A percentile compares a stretch with the other conserved stretches of the same genome.
Evolutionary conservation across 305 asterid genomes (phyloP).

Genomic region (Striga hermonthica): DNA sequence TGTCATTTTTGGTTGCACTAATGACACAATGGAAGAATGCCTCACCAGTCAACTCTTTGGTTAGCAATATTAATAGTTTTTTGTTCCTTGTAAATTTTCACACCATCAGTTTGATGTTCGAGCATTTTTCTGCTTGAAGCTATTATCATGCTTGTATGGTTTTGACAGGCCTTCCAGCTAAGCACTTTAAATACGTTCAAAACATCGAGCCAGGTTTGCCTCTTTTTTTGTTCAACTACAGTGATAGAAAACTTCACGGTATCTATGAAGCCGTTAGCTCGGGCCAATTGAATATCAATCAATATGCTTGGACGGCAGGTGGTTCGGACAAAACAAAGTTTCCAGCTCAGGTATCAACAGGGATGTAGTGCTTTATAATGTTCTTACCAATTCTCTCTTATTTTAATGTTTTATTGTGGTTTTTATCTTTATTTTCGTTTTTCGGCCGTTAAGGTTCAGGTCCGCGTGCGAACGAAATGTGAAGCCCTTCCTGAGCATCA

Average conservation of each 20-base stretch:
- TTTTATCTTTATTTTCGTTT: no score
- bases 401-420: not conserved
- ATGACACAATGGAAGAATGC: constrained; percentile 52
- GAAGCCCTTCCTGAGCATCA: constrained; percentile 47
- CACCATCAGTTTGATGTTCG: not conserved
- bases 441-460: constrained; percentile 45
- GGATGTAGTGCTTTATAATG: not conserved
- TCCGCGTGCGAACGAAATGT: constrained; percentile 46
- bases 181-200: constrained; percentile 52
- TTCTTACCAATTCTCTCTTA: constrained; percentile 4
- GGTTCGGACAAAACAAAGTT: constrained; percentile 52
- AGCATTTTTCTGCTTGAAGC: not conserved
- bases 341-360: constrained; percentile 66
- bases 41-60: constrained; percentile 61
- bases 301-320: constrained; percentile 67
- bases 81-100: not conserved
- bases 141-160: not conserved
- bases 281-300: constrained; percentile 55
- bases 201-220: constrained; percentile 67
- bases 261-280: constrained; percentile 69
- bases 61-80: constrained; percentile 30
- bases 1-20: constrained; percentile 66
- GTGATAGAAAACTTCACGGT: constrained; percentile 59
- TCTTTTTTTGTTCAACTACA: constrained; percentile 65
- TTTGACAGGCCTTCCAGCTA: constrained; percentile 58